Evolutionary conservation across 306 rosid species (phyloP), one percentile per base, ranked within the genome.

Genomic region (Begonia fuchsioides): DNA sequence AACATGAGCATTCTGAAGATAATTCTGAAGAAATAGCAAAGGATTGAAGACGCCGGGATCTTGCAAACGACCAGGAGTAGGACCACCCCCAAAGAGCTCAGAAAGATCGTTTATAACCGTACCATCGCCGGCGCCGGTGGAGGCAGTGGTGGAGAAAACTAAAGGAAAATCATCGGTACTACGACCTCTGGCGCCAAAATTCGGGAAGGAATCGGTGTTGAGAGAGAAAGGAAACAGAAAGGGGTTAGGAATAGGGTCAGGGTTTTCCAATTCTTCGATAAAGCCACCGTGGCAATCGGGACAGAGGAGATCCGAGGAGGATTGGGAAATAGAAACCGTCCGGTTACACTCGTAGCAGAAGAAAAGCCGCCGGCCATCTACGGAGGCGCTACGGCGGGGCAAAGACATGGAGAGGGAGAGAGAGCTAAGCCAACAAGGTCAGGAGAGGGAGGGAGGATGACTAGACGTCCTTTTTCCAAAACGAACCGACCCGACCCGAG

Each of bases 41-140:
- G 96, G 96, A 55, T 77, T 77, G 73, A 79, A 74, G 17, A 71
- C 70, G 0, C 77, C 85, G 5, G 93, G 9, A 16, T 76, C 90
- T 11, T 73, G 74, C 32, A 57, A 32, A 13, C 81, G 69, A 15
- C 14, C 13, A 15, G 70, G 69, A 15, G 14, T 15, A 15, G 70
- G 38, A 11, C 14, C 73, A 16, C 62, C 85, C 12, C 85, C 86
- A 3, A 77, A 59, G 18, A 87, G 53, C 15, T 87, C 52, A 6
- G 94, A 69, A 15, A 87, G 74, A 55, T 86, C 86, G 5, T 68
- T 78, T 58, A 64, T 53, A 8, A 58, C 38, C 13, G 59, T 55
- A 13, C 55, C 65, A 13, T 26, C 61, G 9, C 61, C 55, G 9
- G 58, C 55, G 5, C 65, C 70, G 13, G 68, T 10, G 40, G 59